phyloP scores from a whole-genome alignment of 1,284 basidiomycete species.

The Ustilago loliicola region DNA sequence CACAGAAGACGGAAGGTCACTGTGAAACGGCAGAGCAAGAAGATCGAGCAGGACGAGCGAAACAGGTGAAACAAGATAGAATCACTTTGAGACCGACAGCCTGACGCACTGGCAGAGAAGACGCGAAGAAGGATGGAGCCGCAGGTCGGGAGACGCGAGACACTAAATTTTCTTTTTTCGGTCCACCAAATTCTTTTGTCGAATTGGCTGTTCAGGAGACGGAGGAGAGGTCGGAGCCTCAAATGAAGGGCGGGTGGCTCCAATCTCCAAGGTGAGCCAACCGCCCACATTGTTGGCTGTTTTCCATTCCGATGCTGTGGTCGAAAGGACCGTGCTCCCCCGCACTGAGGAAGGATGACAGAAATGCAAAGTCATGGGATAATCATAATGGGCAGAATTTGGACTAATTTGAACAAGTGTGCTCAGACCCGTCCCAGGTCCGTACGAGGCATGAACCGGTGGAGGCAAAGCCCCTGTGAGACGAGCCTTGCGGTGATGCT shows the following conservation, averaged over 20 bases:
- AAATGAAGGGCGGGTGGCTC: not conserved
- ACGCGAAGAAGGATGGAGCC: not conserved
- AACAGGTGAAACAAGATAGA: too few species aligned
- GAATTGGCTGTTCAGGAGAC: not conserved
- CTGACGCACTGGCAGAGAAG: not conserved
- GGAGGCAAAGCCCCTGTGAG: too few species aligned
- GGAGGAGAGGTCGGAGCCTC: not conserved
- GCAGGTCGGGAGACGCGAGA: not conserved
- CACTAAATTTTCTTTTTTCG: not conserved
- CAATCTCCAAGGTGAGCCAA: too few species aligned
- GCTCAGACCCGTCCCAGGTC: not conserved
- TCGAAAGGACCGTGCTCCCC: constrained; percentile 3
- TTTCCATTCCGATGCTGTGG: too few species aligned
- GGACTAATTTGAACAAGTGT: not conserved
- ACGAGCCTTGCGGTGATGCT: not conserved
- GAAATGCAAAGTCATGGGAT: not conserved
- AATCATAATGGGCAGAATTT: not conserved
- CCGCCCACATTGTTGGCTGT: not conserved
- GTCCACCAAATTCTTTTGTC: not conserved
- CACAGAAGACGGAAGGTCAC: not conserved
- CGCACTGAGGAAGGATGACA: not conserved
- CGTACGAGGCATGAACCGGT: not conserved
- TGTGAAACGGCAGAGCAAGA: too few species aligned
- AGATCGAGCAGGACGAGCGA: too few species aligned
- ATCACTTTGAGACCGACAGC: not conserved